Percentiles rank a stretch among this genome's conserved stretches.
Evolutionary conservation across 2,329 filamentous ascomycete species (phyloP).

Genomic region (Hawksworthiomyces lignivorus): DNA sequence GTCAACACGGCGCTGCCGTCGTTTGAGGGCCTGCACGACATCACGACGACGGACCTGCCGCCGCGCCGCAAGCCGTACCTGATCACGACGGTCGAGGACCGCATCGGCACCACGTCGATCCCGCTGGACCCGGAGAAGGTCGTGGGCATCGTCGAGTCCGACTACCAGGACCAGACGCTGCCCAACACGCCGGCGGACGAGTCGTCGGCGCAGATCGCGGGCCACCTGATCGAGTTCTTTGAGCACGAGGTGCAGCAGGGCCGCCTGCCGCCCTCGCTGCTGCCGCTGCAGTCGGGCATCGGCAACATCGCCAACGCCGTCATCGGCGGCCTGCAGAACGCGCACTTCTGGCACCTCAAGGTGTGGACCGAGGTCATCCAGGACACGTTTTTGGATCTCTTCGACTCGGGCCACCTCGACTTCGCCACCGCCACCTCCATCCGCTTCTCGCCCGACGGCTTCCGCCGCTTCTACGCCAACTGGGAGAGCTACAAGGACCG

Average conservation of each 20-base stretch:
- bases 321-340: slow-evolving; percentile 71
- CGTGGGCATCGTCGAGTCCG: slow-evolving; percentile 74
- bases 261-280: slow-evolving; percentile 65
- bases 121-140: slow-evolving; percentile 77
- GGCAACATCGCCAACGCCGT: slow-evolving; percentile 93
- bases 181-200: slow-evolving; percentile 73
- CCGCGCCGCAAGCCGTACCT: slow-evolving; percentile 77
- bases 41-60: slow-evolving; percentile 79
- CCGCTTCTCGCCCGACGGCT: slow-evolving; percentile 84
- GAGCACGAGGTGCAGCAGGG: slow-evolving; percentile 77
- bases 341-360: slow-evolving; percentile 79
- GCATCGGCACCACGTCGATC: slow-evolving; percentile 75
- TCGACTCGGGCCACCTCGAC: slow-evolving; percentile 79
- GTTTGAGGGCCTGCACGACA: slow-evolving; percentile 84
- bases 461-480: slow-evolving; percentile 82
- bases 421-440: slow-evolving; percentile 87
- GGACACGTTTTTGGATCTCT: slow-evolving; percentile 87
- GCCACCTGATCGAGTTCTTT: slow-evolving; percentile 72
- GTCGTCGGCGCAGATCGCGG: slow-evolving; percentile 62
- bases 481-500: slow-evolving; percentile 76
- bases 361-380: slow-evolving; percentile 93
- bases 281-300: slow-evolving; percentile 61
- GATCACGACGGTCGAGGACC: slow-evolving; percentile 77
- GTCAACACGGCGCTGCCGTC: slow-evolving; percentile 81
- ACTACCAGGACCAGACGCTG: slow-evolving; percentile 69